phyloP scores from a whole-genome alignment of 495 filamentous ascomycete species.

The Annulohypoxylon maeteangense region DNA sequence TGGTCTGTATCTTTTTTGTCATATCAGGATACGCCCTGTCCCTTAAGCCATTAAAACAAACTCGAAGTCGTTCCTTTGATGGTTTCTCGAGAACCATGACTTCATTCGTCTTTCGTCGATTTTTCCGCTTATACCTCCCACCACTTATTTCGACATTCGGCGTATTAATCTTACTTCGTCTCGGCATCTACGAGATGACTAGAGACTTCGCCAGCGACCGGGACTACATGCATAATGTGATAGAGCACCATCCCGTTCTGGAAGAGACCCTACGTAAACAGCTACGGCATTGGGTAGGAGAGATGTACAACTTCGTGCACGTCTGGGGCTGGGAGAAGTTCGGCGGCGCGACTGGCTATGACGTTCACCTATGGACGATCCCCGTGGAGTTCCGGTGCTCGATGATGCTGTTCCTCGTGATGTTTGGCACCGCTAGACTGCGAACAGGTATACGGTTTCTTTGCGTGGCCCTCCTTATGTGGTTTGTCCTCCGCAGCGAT shows the following conservation, averaged over 20 bases:
- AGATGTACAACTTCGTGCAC: constrained; percentile 54
- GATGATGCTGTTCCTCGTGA: constrained; percentile 70
- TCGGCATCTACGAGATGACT: constrained; percentile 62
- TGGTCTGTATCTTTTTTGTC: constrained; percentile 81
- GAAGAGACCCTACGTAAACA: constrained; percentile 41
- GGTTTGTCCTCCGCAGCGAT: constrained; percentile 48
- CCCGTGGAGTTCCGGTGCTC: constrained; percentile 74
- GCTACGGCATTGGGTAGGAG: constrained; percentile 47
- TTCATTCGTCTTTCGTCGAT: constrained; percentile 74
- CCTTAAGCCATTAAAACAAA: constrained; percentile 69
- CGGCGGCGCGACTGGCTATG: constrained; percentile 63
- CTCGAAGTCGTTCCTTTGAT: constrained; percentile 57
- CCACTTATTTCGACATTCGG: constrained; percentile 67
- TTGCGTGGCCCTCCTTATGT: constrained; percentile 43
- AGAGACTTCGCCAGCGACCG: constrained; percentile 52
- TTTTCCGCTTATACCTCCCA: constrained; percentile 73
- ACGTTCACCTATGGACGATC: constrained; percentile 79
- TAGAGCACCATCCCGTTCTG: constrained; percentile 53
- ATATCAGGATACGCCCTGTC: constrained; percentile 78
- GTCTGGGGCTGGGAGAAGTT: constrained; percentile 54
- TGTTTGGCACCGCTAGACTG: constrained; percentile 58
- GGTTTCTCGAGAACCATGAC: constrained; percentile 56
- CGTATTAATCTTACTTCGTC: constrained; percentile 65
- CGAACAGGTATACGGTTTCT: constrained; percentile 41
- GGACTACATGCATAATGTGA: constrained; percentile 52